Conservation (phyloP, 2,329 filamentous ascomycete species). For the Catunica adiposa region DNA sequence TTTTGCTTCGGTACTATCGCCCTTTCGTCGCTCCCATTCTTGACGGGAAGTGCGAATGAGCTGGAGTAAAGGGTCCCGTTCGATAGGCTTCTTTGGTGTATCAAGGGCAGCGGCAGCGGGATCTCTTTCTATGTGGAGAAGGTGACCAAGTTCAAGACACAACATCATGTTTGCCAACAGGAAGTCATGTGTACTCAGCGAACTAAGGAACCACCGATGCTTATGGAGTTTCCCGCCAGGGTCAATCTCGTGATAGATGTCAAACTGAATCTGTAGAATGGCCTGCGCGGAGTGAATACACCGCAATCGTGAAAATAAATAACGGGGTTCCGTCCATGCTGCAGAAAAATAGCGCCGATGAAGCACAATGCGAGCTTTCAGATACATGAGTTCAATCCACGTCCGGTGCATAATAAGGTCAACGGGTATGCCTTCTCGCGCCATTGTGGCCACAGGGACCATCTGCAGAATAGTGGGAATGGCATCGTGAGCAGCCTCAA, state of each 20-base stretch:
- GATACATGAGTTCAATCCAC: constrained; percentile 32
- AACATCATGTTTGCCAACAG: constrained; percentile 31
- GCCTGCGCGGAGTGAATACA: constrained; percentile 30
- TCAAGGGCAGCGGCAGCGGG: background rate
- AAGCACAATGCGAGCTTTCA: constrained; percentile 33
- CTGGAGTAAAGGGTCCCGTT: constrained; percentile 18
- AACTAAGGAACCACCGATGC: constrained; percentile 28
- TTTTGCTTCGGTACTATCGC: constrained; percentile 19
- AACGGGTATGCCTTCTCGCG: constrained; percentile 24
- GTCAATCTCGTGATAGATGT: constrained; percentile 25
- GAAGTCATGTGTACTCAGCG: constrained; percentile 29
- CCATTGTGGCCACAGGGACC: constrained; percentile 27
- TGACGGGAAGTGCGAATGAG: constrained; percentile 18
- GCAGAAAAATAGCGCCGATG: constrained; percentile 24
- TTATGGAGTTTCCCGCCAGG: constrained; percentile 25
- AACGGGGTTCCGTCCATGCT: constrained; percentile 22
- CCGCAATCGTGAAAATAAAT: constrained; percentile 24
- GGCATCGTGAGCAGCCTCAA: constrained; percentile 23
- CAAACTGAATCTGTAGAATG: constrained; percentile 27
- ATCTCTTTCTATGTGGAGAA: constrained; percentile 10
- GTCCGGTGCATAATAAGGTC: constrained; percentile 32
- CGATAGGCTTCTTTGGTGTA: constrained; percentile 14
- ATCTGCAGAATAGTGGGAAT: constrained; percentile 27
- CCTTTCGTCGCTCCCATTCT: constrained; percentile 19
- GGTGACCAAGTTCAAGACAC: constrained; percentile 23